A percentile compares a stretch with the other conserved stretches of the same genome.
Conservation (phyloP, 208 protist species). For the Crithidia acanthocephali region DNA sequence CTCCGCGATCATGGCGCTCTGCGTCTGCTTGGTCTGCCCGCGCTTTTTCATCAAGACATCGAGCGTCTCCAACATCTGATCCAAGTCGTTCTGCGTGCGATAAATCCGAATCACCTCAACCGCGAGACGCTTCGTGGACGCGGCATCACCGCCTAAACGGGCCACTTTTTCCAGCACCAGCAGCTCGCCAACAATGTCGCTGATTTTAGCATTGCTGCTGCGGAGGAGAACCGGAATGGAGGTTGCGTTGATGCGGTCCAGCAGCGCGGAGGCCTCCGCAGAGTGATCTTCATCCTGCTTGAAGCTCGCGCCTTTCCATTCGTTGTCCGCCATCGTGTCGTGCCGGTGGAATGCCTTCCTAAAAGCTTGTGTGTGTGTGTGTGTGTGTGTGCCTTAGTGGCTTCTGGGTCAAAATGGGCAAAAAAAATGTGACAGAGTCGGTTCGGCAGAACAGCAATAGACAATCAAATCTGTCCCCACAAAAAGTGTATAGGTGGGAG, state of each 20-base stretch:
- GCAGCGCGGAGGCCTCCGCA: conserved; percentile 54
- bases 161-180: conserved; percentile 91
- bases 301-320: conserved; percentile 90
- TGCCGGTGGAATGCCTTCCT: not conserved
- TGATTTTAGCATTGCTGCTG: conserved; percentile 53
- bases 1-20: conserved; percentile 93
- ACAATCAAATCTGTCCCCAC: not conserved
- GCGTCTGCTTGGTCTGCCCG: conserved; percentile 92
- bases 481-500: not conserved
- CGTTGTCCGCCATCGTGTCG: conserved; percentile 56
- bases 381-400: conserved; percentile 10
- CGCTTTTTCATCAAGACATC: conserved; percentile 94
- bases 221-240: conserved; percentile 77
- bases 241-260: conserved; percentile 81
- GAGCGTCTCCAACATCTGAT: conserved; percentile 85
- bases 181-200: conserved; percentile 87
- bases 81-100: conserved; percentile 78
- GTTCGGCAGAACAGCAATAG: not conserved
- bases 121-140: conserved; percentile 80
- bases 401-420: not conserved
- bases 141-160: conserved; percentile 78
- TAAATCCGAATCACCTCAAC: conserved; percentile 92
- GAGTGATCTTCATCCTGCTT: conserved; percentile 90
- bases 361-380: conserved; percentile 9
- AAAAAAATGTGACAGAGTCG: not conserved